Base-by-base conservation (phyloP, 2,329 filamentous ascomycete genomes). In the Pezicula radicicola region DNA sequence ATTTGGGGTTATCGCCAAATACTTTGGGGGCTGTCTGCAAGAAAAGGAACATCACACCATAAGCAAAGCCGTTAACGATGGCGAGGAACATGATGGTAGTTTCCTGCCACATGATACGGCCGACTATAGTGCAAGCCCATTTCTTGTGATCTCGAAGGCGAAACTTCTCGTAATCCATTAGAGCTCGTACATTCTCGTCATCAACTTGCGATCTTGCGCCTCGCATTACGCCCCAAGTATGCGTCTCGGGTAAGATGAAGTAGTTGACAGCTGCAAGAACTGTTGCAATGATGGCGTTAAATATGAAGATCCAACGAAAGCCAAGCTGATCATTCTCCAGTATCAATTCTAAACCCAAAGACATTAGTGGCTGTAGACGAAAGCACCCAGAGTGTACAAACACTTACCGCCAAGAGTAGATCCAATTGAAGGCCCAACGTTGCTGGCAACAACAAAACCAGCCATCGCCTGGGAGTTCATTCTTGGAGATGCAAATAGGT, bases 401-500 rank as follows among this genome's bases (percentile, higher is more conserved):
- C 68, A 48, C 46, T 15, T 40, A 48, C 51, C 69, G 9, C 71
- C 71, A 35, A 73, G 60, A 2, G 70, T 68, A n/a, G 68, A 69
- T 8, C 71, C 71, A 37, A 74, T 50, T 33, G 66, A 68, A 10
- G 71, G 71, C 6, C 71, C 71, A 30, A 66, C 64, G 50, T 73
- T 73, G 25, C 70, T 71, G 44, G 61, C 65, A 51, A 67, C 58
- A 16, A 73, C 71, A 55, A 73, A 74, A 6, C 74, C 57, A 12
- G 70, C 72, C 72, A 74, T 72, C 13, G 71, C 70, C 56, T 74
- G 71, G 67, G 70, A 15, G 70, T 70, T 21, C 66, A 67, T 51
- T 70, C 69, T 30, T 64, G 56, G 25, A 54, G 71, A 66, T 15
- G 71, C 64, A 46, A 81, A 75, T 53, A 82, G 66, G 59, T 83